These are phyloP conservation scores for Aspergillus diversus DNA, from an alignment of 495 filamentous ascomycete genomes.

Conservation along the genomic window DNA sequence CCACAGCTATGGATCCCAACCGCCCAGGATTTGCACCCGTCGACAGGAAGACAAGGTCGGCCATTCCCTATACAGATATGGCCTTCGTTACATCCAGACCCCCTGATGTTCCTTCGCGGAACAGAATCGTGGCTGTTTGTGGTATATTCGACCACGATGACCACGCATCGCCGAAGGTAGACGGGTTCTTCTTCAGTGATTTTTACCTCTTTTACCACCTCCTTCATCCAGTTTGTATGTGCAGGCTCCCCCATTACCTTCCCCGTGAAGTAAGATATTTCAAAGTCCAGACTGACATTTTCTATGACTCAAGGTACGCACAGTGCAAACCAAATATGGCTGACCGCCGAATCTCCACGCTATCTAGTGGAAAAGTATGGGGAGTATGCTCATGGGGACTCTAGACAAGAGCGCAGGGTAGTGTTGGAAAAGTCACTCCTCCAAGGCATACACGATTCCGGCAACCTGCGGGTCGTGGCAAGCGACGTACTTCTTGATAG, in stretches of 20 bases:
- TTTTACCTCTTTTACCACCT: slow-evolving; percentile 31
- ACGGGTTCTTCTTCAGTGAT: slow-evolving; percentile 29
- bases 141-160: slow-evolving; percentile 20
- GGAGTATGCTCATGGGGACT: slow-evolving; percentile 26
- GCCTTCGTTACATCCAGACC: slow-evolving; percentile 20
- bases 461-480: background rate
- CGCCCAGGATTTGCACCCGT: background rate
- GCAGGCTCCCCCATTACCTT: background rate
- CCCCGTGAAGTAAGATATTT: background rate
- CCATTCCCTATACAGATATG: background rate
- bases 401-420: slow-evolving; percentile 16
- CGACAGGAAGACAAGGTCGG: background rate
- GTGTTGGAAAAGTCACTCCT: slow-evolving; percentile 18
- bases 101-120: slow-evolving; percentile 20
- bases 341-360: slow-evolving; percentile 18
- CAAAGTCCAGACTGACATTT: background rate
- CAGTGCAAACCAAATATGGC: slow-evolving; percentile 23
- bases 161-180: slow-evolving; percentile 9
- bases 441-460: background rate
- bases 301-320: slow-evolving; percentile 1
- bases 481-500: background rate
- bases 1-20: background rate
- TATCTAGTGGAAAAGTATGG: slow-evolving; percentile 23
- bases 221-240: slow-evolving; percentile 12
- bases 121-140: slow-evolving; percentile 23